Conservation (phyloP, 1,284 basidiomycete genomes). For the Rhizoctonia solani region DNA sequence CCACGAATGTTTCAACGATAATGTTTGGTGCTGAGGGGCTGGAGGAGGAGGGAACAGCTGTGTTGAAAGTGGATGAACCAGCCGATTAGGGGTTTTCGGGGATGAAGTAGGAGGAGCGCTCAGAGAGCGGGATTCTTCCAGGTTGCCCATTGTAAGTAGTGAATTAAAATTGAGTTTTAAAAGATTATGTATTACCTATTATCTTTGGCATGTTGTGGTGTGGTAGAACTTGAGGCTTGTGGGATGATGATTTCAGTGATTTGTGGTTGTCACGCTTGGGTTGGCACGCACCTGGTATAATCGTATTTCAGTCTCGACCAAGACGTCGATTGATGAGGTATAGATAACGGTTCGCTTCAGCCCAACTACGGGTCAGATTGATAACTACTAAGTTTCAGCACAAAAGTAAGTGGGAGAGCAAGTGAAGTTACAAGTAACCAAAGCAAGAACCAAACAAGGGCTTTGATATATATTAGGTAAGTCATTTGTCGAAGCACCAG, state of each 20-base stretch:
- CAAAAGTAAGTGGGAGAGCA: neutral
- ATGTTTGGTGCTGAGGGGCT: neutral
- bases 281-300: slow-evolving; percentile 3
- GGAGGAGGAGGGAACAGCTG: slow-evolving; percentile 15
- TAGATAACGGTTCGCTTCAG: too few relatives aligned
- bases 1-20: slow-evolving; percentile 28
- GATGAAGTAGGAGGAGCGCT: slow-evolving; percentile 27
- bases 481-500: neutral
- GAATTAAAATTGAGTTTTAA: too few relatives aligned
- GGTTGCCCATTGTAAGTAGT: too few relatives aligned
- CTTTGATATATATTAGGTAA: neutral
- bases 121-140: slow-evolving; percentile 25
- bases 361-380: neutral
- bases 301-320: neutral
- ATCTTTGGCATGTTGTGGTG: slow-evolving; percentile 20
- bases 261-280: slow-evolving; percentile 24
- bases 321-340: neutral
- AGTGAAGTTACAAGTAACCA: too few relatives aligned
- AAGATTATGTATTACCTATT: neutral
- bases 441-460: too few relatives aligned
- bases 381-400: neutral
- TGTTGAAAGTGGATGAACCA: slow-evolving; percentile 12
- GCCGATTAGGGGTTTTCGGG: slow-evolving; percentile 11
- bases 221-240: neutral
- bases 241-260: slow-evolving; percentile 35